Percentiles rank a stretch among this genome's conserved stretches.
These are phyloP conservation scores for Apiotrichum gracile DNA, from an alignment of 1,284 basidiomycete species.

Conservation along the genomic window DNA sequence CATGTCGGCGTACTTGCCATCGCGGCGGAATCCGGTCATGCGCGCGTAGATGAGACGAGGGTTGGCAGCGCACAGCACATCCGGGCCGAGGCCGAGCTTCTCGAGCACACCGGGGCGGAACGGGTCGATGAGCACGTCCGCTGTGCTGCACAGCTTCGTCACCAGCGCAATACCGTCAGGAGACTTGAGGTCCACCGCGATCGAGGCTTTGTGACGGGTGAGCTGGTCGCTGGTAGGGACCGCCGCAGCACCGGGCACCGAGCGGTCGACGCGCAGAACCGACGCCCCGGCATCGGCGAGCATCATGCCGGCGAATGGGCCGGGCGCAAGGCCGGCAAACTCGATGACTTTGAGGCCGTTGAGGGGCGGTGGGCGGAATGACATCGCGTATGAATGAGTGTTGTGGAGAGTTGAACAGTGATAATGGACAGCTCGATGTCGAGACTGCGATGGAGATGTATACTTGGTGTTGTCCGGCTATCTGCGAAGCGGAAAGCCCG, in stretches of 20 bases:
- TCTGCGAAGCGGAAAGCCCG: too few species aligned
- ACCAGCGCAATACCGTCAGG: constrained; percentile 1
- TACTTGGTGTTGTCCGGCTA: too few species aligned
- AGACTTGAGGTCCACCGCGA: constrained; percentile 11
- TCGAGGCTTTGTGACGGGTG: constrained; percentile 7
- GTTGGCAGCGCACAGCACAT: constrained; percentile 1
- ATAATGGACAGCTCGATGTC: too few species aligned
- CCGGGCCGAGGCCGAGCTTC: constrained; percentile 14
- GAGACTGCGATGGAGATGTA: too few species aligned
- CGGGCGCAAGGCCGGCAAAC: constrained; percentile 8
- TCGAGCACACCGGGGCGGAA: constrained; percentile 19
- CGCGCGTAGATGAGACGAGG: constrained; percentile 16
- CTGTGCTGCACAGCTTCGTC: not conserved
- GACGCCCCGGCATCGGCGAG: constrained; percentile 13
- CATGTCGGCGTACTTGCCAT: constrained; percentile 7
- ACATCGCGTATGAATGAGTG: too few species aligned
- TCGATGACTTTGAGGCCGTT: constrained; percentile 4
- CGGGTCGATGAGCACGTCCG: constrained; percentile 18
- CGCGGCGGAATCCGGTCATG: constrained; percentile 14
- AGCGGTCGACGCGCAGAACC: constrained; percentile 15
- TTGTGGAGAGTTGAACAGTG: too few species aligned
- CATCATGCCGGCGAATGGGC: constrained; percentile 13
- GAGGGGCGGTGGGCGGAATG: too few species aligned
- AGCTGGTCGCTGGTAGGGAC: constrained; percentile 4
- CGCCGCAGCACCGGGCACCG: not conserved